Base-by-base conservation (phyloP, 371 early-diverging fungal genomes). In the Mortierella sp. region DNA sequence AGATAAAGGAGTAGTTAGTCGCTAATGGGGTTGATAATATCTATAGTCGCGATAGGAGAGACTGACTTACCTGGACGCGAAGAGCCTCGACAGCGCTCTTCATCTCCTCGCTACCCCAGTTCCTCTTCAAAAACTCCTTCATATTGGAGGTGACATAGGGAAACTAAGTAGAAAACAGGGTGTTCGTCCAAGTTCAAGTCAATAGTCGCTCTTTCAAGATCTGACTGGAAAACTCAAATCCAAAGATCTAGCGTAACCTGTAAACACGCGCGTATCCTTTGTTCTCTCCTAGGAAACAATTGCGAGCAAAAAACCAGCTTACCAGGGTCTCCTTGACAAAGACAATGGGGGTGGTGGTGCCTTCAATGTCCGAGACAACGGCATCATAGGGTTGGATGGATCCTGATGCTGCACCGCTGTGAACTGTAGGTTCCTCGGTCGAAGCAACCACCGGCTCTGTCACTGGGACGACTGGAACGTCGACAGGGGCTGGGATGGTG, bases 301-400 rank as follows among this genome's bases (percentile, higher is more conserved):
- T 22, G 49, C 34, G 10, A 34, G 34, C n/a, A n/a, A 48, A 53
- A 45, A 57, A 27, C 44, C 9, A 22, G 51, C 57, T 47, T 78
- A 89, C 89, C 78, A 98, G 80, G 21, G 83, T 84, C 54, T 95
- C 94, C 73, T 95, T 93, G 19, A 98, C 97, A 85, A 96, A 98
- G 13, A 95, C 89, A 50, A 98, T 95, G 24, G 96, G 94, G 3
- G 96, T 96, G n/a, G 96, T 96, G 6, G 98, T 98, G 24, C 98
- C 97, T 78, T 98, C 97, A 68, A 96, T 94, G 66, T 96, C 96
- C 27, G 93, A 81, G 50, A 96, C 79, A 41, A 92, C 85, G 22
- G 80, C 82, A 55, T 85, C 80, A 67, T 85, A 89, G 5, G 72
- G 52, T 21, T 61, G 61, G 53, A 78, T 47, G 17, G 51, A 19